These are phyloP conservation scores for Schoenoplectus tabernaemontani DNA, from an alignment of 202 grass and related monocot species.

Conservation along the genomic window DNA sequence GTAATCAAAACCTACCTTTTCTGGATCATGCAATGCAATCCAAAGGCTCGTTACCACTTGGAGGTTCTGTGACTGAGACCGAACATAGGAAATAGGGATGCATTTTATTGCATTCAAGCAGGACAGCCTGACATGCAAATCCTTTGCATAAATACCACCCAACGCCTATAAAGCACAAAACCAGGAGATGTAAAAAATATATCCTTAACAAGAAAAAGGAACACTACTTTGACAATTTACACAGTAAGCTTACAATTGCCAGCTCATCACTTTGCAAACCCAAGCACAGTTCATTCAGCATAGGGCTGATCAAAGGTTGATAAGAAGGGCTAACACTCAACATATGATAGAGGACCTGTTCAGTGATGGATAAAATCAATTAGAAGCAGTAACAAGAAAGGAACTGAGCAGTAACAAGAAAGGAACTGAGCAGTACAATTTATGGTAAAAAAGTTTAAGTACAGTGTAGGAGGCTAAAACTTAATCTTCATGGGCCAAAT, in stretches of 20 bases:
- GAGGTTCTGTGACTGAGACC: constrained; percentile 37
- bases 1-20: constrained; percentile 53
- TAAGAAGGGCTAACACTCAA: constrained; percentile 67
- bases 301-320: constrained; percentile 70
- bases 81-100: constrained; percentile 59
- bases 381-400: constrained; percentile 26
- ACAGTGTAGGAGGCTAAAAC: neutral
- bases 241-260: constrained; percentile 51
- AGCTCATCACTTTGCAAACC: constrained; percentile 69
- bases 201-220: constrained; percentile 17
- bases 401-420: neutral
- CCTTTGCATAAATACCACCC: constrained; percentile 78
- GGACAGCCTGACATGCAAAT: constrained; percentile 77
- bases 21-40: constrained; percentile 90
- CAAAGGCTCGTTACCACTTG: constrained; percentile 78
- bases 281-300: constrained; percentile 96
- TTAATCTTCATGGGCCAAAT: neutral
- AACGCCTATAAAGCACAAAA: constrained; percentile 53
- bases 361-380: constrained; percentile 20
- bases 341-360: constrained; percentile 93
- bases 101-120: constrained; percentile 96
- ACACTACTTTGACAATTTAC: constrained; percentile 13
- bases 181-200: constrained; percentile 22
- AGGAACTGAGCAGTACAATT: neutral
- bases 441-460: neutral